These are phyloP conservation scores for Bothriochloa decipiens DNA, from an alignment of 176 grass and related monocot genomes.

Conservation along the genomic window DNA sequence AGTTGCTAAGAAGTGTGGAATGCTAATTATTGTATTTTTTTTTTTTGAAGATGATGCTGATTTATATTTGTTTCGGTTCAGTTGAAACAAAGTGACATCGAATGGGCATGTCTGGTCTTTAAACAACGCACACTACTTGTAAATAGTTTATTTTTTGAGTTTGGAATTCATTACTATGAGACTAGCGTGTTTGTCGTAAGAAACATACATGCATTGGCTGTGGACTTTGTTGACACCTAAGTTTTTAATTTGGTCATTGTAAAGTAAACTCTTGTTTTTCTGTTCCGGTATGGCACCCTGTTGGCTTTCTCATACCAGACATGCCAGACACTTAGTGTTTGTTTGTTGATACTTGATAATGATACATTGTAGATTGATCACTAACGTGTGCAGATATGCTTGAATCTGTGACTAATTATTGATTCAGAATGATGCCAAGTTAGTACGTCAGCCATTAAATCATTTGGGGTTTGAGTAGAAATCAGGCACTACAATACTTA, in stretches of 20 bases:
- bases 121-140: neutral
- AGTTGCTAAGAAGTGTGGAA: neutral
- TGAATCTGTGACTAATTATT: conserved; percentile 6
- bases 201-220: neutral
- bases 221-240: neutral
- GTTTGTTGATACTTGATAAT: conserved; percentile 15
- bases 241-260: neutral
- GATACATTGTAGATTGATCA: neutral
- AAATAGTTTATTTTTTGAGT: neutral
- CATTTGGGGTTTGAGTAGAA: neutral
- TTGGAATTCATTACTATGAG: neutral
- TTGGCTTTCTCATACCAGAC: neutral
- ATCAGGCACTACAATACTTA: neutral
- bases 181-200: neutral
- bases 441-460: neutral
- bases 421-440: conserved; percentile 32
- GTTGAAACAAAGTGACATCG: neutral
- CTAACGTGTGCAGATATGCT: neutral
- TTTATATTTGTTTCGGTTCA: neutral
- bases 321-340: neutral
- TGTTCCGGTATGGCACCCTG: neutral
- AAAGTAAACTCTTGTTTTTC: neutral
- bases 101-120: neutral
- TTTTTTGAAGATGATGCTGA: neutral
- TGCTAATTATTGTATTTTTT: neutral